Evolutionary conservation across 108 stramenopile genomes (phyloP).

Genomic region (Pseudonitzschia multiseries): DNA sequence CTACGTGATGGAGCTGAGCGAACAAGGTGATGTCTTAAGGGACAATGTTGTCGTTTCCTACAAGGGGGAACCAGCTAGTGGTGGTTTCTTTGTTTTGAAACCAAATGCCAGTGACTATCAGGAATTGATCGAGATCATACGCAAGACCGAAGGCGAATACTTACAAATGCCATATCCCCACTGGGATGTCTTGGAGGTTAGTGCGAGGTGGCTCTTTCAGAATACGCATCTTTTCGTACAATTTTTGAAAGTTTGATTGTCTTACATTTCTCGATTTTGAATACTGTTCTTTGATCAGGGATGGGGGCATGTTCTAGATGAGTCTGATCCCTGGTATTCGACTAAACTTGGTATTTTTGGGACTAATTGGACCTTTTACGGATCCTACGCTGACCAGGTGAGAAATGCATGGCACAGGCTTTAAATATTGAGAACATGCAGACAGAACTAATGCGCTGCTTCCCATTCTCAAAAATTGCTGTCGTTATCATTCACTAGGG

Average conservation of each 20-base stretch:
- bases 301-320: constrained; percentile 20
- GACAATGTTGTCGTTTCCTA: constrained; percentile 42
- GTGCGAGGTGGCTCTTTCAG: not conserved
- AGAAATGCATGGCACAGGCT: not conserved
- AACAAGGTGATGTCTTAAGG: constrained; percentile 23
- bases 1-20: constrained; percentile 37
- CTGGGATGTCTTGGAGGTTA: constrained; percentile 18
- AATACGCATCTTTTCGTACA: not conserved
- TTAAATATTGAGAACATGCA: not conserved
- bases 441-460: not conserved
- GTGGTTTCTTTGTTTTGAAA: constrained; percentile 54
- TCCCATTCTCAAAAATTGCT: not conserved
- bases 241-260: too few relatives aligned
- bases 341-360: not conserved
- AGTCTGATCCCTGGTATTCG: not conserved
- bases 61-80: constrained; percentile 39
- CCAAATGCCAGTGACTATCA: constrained; percentile 32
- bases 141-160: constrained; percentile 19
- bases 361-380: constrained; percentile 25
- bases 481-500: constrained; percentile 18
- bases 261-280: not conserved
- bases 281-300: constrained; percentile 1
- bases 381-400: constrained; percentile 23
- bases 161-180: constrained; percentile 39
- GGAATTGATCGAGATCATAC: constrained; percentile 18